Evolutionary conservation across 768 basidiomycete genomes (phyloP), one percentile per base, ranked within the genome.

Genomic region (Auriscalpium microsporum): DNA sequence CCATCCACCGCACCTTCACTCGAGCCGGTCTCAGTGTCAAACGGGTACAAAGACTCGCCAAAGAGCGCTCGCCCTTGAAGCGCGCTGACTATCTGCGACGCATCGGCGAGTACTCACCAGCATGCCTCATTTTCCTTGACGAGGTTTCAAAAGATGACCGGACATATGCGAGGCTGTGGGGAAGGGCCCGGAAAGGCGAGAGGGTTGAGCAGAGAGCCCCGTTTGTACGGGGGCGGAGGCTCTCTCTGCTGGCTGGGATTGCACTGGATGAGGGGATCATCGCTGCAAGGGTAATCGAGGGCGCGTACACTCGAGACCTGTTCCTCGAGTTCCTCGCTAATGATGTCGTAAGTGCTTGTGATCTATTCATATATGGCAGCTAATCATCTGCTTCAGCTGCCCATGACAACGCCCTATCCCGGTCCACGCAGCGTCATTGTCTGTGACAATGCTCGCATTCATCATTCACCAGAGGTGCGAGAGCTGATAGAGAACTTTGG

Each of bases 81-180:
- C 45, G 52, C 33, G 63, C 63, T 36, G 50, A 63, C 50, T 67
- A 64, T 50, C 19, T 59, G 2, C 52, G 50, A 2, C 58, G 48
- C 5, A 65, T 68, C 45, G 53, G 59, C 8, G 56, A 61, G 33
- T 66, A 68, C 48, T 55, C 36, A 4, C 19, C 34, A 13, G 35
- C 49, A 11, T 61, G 60, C 34, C 49, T 67, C 2, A 46, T 63
- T 0, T 57, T 52, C n/a, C 49, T 70, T 51, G 68, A 69, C 53
- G 63, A 69, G 48, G 60, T 62, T 16, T 66, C 62, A 21, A 69
- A 68, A 56, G 65, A 70, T 48, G 63, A 69, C 46, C 55, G 56
- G 1, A 67, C 64, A 17, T 64, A 62, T 52, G 57, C 62, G 19
- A 50, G 59, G 7, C 21, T 60, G 5, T 67, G 59, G 49, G 67